Conservation (phyloP, 176 grass and related monocot species). For the Triticum aestivum region IWGSC_CS_RefSeq_v2.1 NC_057802.1:566236374-566236873, state of each 20-base stretch:
- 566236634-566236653: not conserved
- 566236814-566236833: slow-evolving; percentile 83
- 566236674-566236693: not conserved
- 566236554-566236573: too few species aligned
- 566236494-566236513: not conserved
- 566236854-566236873: slow-evolving; percentile 39
- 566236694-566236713: not conserved
- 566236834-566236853: slow-evolving; percentile 72
- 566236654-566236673: not conserved
- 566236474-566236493: not conserved
- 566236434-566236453: not conserved
- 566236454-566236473: not conserved
- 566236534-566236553: not conserved
- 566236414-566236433: not conserved
- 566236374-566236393: not conserved
- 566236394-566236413: not conserved
- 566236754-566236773: not conserved
- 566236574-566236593: too few species aligned
- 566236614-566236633: not conserved
- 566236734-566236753: slow-evolving; percentile 6
- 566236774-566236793: slow-evolving; percentile 6
- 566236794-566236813: not conserved
- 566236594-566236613: not conserved
- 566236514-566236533: not conserved
- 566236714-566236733: not conserved